Evolutionary conservation across 257 asterid species (phyloP), one percentile per base, ranked within the genome.

Genomic region (Salvia rosmarinus): DNA sequence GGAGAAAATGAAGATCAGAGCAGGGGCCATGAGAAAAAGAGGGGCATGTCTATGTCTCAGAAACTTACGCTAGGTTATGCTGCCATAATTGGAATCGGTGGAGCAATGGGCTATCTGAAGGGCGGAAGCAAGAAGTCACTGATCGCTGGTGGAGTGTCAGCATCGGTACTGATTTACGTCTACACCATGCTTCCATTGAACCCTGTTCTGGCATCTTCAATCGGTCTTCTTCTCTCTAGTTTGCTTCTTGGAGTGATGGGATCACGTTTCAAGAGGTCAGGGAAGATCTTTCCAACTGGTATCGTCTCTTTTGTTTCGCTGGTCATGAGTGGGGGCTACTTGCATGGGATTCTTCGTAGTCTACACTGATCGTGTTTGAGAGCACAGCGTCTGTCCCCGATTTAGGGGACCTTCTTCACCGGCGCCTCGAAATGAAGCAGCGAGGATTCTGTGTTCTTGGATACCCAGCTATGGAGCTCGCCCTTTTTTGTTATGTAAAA

Each of bases 221-320:
- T 91, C 49, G 99, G 98, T 42, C 81, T 89, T 4, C 87, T 76
- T 49, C 74, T 91, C 50, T 87, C 97, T 6, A 91, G 86, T 64
- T 71, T 87, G 35, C 95, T 92, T 46, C 78, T 90, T 19, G 96
- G 81, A 37, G 95, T 89, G 68, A 89, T 91, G 99, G 99, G 96
- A 9, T 79, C 87, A 42, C 96, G 99, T 21, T 91, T 88, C 73
- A 85, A 77, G 84, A 88, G 73, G 79, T 91, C 98, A 0, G 90
- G 89, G 39, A 94, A 94, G 89, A 72, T 94, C 62, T 91, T 94
- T 64, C 99, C 96, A 0, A 93, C 98, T 28, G 99, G 98, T 30
- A 67, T 91, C 14, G 93, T 94, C 75, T 84, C 98, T 34, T 28
- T 84, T 12, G 88, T 74, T 4, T 94, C 99, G 34, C 65, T 94